phyloP scores from a whole-genome alignment of 1,284 basidiomycete species.

The Heterobasidion occidentale region DNA sequence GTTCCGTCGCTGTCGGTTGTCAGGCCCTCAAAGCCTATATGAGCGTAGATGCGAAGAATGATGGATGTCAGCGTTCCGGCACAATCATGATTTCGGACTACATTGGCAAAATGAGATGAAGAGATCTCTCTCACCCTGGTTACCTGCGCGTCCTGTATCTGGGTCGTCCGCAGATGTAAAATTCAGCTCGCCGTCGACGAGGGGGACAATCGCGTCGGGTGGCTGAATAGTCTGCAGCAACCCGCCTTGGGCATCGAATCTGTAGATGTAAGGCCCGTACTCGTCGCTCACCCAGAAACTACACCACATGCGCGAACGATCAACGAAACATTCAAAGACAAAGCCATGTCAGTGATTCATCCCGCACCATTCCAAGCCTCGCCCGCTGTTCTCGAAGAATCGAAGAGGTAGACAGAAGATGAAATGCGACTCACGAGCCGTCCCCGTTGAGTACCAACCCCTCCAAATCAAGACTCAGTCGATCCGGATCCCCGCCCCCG shows the following conservation, averaged over 20 bases:
- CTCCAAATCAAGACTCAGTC: conserved; percentile 52
- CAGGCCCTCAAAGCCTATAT: conserved; percentile 55
- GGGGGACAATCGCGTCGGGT: conserved; percentile 45
- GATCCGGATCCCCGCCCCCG: conserved; percentile 30
- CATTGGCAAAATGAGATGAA: background rate
- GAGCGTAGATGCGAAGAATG: background rate
- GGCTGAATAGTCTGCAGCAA: conserved; percentile 55
- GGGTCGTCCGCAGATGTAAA: conserved; percentile 49
- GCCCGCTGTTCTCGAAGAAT: too few species aligned
- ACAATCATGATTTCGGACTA: background rate
- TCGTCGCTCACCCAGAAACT: conserved; percentile 62
- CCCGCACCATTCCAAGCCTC: too few species aligned
- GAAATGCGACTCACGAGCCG: conserved; percentile 35
- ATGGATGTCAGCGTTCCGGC: background rate
- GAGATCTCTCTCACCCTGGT: conserved; percentile 30
- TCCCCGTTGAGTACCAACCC: conserved; percentile 52
- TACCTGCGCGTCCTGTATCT: conserved; percentile 37
- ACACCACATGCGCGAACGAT: background rate
- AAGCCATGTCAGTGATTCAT: conserved; percentile 1
- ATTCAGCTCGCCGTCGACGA: conserved; percentile 37
- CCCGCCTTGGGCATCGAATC: conserved; percentile 34
- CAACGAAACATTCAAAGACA: background rate
- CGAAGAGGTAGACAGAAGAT: background rate
- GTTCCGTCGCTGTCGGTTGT: conserved; percentile 41
- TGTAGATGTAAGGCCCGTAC: conserved; percentile 67